A percentile compares a stretch with the other conserved stretches of the same genome.
Conservation (phyloP, 768 basidiomycete species). For the Kwoniella sp. region DNA sequence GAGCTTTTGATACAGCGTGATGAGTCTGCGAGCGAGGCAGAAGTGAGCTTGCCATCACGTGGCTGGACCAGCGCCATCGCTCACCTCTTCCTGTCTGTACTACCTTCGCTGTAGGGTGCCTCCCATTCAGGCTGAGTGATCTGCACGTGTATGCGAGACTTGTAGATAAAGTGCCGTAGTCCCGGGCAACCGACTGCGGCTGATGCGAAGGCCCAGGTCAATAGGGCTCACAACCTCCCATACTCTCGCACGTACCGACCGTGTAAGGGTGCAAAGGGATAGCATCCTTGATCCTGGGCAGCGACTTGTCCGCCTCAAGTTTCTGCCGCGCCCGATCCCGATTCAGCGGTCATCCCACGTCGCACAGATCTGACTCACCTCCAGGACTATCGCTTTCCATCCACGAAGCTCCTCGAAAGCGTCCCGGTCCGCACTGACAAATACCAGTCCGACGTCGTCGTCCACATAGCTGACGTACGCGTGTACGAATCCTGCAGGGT, state of each 20-base stretch:
- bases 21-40: conserved; percentile 56
- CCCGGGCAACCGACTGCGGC: conserved; percentile 81
- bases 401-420: conserved; percentile 70
- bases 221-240: background rate
- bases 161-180: conserved; percentile 90
- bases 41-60: background rate
- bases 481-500: conserved; percentile 81
- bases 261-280: conserved; percentile 54
- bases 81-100: conserved; percentile 11
- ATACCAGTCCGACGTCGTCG: conserved; percentile 62
- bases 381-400: conserved; percentile 67
- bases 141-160: conserved; percentile 82
- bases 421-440: conserved; percentile 74
- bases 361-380: conserved; percentile 53
- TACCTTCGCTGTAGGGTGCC: conserved; percentile 70
- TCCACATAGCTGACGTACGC: conserved; percentile 62
- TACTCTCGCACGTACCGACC: conserved; percentile 29
- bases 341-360: background rate
- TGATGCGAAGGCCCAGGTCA: conserved; percentile 48
- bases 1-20: conserved; percentile 79
- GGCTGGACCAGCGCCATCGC: background rate
- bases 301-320: conserved; percentile 60
- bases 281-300: conserved; percentile 52
- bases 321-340: conserved; percentile 53
- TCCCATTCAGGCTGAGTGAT: conserved; percentile 80